These are phyloP conservation scores for Penicillium palitans DNA, from an alignment of 2,329 filamentous ascomycete species.

Conservation along the genomic window DNA sequence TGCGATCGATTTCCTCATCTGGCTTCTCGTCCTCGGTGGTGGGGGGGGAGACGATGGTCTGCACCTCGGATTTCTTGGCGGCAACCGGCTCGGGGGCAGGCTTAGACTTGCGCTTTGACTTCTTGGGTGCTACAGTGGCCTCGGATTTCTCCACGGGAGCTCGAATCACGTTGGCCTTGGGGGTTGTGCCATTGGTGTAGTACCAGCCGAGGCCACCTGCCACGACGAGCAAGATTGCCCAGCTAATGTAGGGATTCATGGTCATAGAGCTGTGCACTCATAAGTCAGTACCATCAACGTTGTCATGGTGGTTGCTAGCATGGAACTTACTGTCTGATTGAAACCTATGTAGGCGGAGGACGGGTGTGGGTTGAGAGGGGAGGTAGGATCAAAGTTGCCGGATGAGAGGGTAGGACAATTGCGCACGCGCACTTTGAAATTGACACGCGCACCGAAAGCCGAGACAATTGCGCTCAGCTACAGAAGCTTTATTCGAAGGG, in stretches of 20 bases:
- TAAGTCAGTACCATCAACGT: conserved; percentile 8
- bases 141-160: conserved; percentile 39
- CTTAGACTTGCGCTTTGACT: conserved; percentile 45
- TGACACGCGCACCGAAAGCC: not conserved
- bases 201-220: conserved; percentile 45
- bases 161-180: conserved; percentile 36
- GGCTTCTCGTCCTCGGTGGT: conserved; percentile 34
- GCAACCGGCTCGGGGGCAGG: conserved; percentile 30
- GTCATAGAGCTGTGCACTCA: conserved; percentile 27
- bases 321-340: conserved; percentile 12
- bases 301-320: not conserved
- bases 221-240: conserved; percentile 46
- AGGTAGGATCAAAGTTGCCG: not conserved
- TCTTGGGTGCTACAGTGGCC: conserved; percentile 36
- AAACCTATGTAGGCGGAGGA: not conserved
- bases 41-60: conserved; percentile 31
- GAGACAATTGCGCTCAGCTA: conserved; percentile 3
- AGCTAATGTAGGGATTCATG: conserved; percentile 48
- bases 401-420: not conserved
- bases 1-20: conserved; percentile 66
- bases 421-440: conserved; percentile 3
- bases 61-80: conserved; percentile 33
- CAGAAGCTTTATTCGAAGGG: conserved; percentile 1
- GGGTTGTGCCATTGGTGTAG: conserved; percentile 38
- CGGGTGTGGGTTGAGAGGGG: not conserved